Percentiles rank a stretch among this genome's conserved stretches.
Evolutionary conservation across 805 yeast species (phyloP).

Genomic region (Cyberlindnera maclurae): DNA sequence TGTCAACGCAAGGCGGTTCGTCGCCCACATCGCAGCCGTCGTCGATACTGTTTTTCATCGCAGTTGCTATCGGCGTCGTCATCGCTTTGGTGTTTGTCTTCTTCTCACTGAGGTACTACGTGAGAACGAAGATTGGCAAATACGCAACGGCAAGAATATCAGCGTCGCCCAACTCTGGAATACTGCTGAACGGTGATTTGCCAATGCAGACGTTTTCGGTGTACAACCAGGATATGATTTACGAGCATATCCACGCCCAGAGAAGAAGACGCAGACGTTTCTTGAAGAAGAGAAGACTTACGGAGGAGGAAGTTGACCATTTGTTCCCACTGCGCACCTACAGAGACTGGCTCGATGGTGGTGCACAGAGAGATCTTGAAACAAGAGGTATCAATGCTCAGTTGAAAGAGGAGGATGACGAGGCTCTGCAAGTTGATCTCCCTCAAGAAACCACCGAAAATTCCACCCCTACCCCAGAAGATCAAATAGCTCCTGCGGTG

Average conservation of each 20-base stretch:
- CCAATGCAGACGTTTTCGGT: constrained; percentile 19
- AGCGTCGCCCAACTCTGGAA: constrained; percentile 8
- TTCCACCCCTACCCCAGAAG: background rate
- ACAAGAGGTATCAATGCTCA: constrained; percentile 39
- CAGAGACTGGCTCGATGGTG: constrained; percentile 54
- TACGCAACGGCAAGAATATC: constrained; percentile 25
- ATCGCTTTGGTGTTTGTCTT: constrained; percentile 51
- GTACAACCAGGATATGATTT: constrained; percentile 11
- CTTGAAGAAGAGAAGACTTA: constrained; percentile 42
- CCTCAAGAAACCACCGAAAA: background rate
- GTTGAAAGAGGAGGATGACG: constrained; percentile 28
- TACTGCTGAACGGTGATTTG: constrained; percentile 19
- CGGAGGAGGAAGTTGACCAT: constrained; percentile 51
- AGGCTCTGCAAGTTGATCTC: constrained; percentile 7
- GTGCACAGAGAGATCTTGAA: constrained; percentile 42
- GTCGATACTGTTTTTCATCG: constrained; percentile 56
- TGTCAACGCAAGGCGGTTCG: too few relatives aligned
- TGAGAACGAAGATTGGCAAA: constrained; percentile 50
- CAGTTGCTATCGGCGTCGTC: constrained; percentile 52
- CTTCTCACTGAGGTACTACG: constrained; percentile 54
- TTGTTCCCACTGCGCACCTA: constrained; percentile 54
- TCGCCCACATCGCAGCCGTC: constrained; percentile 37
- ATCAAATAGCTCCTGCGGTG: background rate
- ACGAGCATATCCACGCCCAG: constrained; percentile 7
- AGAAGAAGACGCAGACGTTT: constrained; percentile 36